Percentiles rank a stretch among this genome's conserved stretches.
Evolutionary conservation across 164 flowering plant genomes (phyloP).

Genomic region (Macadamia tetraphylla): DNA sequence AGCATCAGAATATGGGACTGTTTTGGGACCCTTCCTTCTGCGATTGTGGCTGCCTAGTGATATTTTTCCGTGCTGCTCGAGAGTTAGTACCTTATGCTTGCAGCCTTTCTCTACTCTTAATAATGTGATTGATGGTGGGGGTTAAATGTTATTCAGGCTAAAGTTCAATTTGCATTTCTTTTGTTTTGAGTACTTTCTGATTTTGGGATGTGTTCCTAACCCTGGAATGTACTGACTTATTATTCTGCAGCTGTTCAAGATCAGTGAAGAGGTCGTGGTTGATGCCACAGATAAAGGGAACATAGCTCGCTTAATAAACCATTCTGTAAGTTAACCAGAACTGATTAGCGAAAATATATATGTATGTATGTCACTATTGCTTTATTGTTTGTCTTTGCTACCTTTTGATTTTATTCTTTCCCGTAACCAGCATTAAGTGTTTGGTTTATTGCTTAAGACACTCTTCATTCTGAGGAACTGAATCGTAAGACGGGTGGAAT

Average conservation of each 20-base stretch:
- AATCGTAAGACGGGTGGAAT: too few species aligned
- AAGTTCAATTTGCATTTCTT: neutral
- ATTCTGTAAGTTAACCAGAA: constrained; percentile 57
- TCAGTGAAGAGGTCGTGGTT: constrained; percentile 89
- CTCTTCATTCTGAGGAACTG: too few species aligned
- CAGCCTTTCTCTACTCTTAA: too few species aligned
- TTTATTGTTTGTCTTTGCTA: neutral
- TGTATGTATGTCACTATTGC: neutral
- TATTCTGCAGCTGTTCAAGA: constrained; percentile 78
- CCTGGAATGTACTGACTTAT: neutral
- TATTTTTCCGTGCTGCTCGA: too few species aligned
- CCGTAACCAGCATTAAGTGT: neutral
- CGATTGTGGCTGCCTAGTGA: too few species aligned
- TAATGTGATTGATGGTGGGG: neutral
- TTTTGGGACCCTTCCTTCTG: too few species aligned
- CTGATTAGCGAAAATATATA: neutral
- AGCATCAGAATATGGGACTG: too few species aligned
- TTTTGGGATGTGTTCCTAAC: neutral
- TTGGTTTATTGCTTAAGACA: too few species aligned
- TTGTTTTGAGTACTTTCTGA: neutral
- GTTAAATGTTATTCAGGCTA: neutral
- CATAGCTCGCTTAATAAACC: constrained; percentile 90
- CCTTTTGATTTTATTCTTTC: neutral
- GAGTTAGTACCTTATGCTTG: too few species aligned
- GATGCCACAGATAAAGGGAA: constrained; percentile 93